phyloP scores from a whole-genome alignment of 352 stramenopile genomes.

The Blastocystis sp. region DNA sequence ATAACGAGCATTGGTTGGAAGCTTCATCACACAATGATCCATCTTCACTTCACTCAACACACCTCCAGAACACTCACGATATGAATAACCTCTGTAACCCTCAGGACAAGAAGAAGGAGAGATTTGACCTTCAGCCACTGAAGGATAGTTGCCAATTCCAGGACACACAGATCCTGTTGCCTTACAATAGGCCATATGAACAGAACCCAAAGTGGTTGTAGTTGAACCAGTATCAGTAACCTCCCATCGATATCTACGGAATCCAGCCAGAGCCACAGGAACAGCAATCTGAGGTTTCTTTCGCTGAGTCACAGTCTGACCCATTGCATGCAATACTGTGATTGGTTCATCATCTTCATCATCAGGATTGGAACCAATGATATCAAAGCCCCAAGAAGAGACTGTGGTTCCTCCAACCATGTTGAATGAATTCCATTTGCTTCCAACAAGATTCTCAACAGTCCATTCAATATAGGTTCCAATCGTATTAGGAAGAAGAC shows the following conservation, averaged over 20 bases:
- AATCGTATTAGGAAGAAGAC: not conserved
- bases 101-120: not conserved
- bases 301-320: not conserved
- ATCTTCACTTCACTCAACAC: not conserved
- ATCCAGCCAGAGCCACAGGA: constrained; percentile 13
- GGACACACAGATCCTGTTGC: not conserved
- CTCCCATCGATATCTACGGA: not conserved
- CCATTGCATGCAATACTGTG: not conserved
- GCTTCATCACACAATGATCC: not conserved
- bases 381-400: not conserved
- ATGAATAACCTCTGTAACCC: not conserved
- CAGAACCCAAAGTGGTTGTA: not conserved
- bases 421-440: constrained; percentile 7
- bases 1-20: not conserved
- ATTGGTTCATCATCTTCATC: not conserved
- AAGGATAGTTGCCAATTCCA: not conserved
- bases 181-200: constrained; percentile 17
- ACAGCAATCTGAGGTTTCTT: not conserved
- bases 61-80: not conserved
- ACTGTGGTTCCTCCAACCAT: not conserved
- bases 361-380: not conserved
- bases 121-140: constrained; percentile 31
- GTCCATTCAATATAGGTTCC: constrained; percentile 3
- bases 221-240: not conserved
- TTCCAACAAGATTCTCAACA: constrained; percentile 6